Evolutionary conservation across 2,329 filamentous ascomycete genomes (phyloP).

Genomic region (Trichoderma atrobrunneum): DNA sequence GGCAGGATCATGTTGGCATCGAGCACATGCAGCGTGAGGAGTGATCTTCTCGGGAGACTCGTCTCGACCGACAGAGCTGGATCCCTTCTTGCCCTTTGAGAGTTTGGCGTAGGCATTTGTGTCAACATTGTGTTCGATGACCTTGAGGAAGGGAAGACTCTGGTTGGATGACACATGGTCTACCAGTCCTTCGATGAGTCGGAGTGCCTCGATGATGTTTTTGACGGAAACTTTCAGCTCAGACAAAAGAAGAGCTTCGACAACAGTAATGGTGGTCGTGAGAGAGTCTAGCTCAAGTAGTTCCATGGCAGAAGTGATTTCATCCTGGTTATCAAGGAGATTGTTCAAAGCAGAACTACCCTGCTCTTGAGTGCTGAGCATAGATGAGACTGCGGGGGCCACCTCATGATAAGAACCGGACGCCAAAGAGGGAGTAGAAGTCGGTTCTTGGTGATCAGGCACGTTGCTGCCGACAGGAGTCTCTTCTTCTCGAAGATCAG

Average conservation of each 20-base stretch:
- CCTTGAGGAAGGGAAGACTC: neutral
- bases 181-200: neutral
- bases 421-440: neutral
- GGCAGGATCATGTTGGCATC: neutral
- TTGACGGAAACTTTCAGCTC: neutral
- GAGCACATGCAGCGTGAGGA: constrained; percentile 1
- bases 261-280: neutral
- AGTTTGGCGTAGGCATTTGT: neutral
- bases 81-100: neutral
- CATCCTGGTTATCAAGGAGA: neutral
- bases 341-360: neutral
- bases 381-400: too few relatives aligned
- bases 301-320: neutral
- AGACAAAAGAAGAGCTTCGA: neutral
- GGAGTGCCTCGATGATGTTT: neutral
- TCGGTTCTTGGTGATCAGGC: neutral
- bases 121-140: neutral
- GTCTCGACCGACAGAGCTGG: neutral
- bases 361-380: neutral
- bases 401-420: neutral
- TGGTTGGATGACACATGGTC: neutral
- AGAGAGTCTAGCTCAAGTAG: neutral
- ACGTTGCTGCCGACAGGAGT: too few relatives aligned
- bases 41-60: neutral
- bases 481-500: neutral